phyloP scores from a whole-genome alignment of 106 monocot genomes.

The Dioscorea zingiberensis region DNA sequence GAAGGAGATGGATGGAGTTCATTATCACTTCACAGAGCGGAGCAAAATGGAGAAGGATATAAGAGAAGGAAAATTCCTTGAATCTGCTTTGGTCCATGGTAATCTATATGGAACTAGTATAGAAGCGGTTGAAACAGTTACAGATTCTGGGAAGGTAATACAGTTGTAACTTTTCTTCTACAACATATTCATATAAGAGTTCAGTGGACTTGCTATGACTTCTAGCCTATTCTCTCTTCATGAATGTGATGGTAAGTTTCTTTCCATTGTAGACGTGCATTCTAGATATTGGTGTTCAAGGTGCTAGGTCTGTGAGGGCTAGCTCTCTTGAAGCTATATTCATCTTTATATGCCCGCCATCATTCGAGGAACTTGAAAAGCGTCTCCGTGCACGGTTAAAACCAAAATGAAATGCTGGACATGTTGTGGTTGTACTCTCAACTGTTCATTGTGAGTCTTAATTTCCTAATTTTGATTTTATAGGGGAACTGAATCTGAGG shows the following conservation, averaged over 20 bases:
- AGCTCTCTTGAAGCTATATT: constrained; percentile 80
- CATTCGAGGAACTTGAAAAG: constrained; percentile 83
- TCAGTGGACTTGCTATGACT: too few relatives aligned
- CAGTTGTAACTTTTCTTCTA: neutral
- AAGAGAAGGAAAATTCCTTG: constrained; percentile 82
- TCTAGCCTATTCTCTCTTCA: too few relatives aligned
- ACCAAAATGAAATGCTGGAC: too few relatives aligned
- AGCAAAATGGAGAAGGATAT: constrained; percentile 84
- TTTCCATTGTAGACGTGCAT: constrained; percentile 60
- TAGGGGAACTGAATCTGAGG: constrained; percentile 92
- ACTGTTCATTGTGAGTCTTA: too few relatives aligned
- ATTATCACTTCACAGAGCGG: constrained; percentile 81
- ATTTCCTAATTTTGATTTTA: neutral
- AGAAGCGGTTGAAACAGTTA: constrained; percentile 85
- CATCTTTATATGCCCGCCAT: constrained; percentile 83
- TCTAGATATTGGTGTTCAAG: constrained; percentile 98
- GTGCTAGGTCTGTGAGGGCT: constrained; percentile 83
- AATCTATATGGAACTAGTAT: constrained; percentile 98
- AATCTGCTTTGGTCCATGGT: constrained; percentile 82
- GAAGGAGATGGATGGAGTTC: constrained; percentile 72
- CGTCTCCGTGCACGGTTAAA: constrained; percentile 77
- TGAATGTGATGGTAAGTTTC: neutral
- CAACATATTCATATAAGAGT: neutral
- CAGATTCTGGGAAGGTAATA: constrained; percentile 72
- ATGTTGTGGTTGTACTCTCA: too few relatives aligned